These are phyloP conservation scores for Atractiella rhizophila DNA, from an alignment of 768 basidiomycete genomes.

Conservation along the genomic window DNA sequence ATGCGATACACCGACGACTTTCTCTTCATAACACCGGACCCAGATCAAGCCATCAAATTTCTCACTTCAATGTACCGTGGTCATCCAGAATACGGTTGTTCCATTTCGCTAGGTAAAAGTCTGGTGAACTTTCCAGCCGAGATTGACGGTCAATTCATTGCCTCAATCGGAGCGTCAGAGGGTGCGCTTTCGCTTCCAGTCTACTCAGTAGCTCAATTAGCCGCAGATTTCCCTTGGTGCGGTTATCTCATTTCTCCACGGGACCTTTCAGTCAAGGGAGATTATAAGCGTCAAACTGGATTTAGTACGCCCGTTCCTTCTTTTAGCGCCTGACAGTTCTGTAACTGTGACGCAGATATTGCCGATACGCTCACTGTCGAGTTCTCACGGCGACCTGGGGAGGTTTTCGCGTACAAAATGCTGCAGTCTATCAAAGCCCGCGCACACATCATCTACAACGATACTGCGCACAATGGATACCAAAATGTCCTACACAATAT, in stretches of 20 bases:
- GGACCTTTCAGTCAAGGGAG: constrained; percentile 50
- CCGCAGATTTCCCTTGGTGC: constrained; percentile 74
- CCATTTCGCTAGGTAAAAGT: constrained; percentile 67
- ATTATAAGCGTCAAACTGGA: constrained; percentile 33
- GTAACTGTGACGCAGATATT: constrained; percentile 26
- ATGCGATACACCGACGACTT: constrained; percentile 87
- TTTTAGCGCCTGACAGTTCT: background rate
- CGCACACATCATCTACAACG: constrained; percentile 56
- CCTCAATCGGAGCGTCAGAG: constrained; percentile 23
- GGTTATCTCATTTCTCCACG: constrained; percentile 53
- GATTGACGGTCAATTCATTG: constrained; percentile 8
- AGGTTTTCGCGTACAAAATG: constrained; percentile 44
- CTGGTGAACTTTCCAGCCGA: constrained; percentile 50
- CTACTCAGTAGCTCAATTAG: constrained; percentile 1
- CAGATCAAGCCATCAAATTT: constrained; percentile 37
- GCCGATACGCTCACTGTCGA: constrained; percentile 46
- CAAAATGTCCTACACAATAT: constrained; percentile 48
- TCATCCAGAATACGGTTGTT: constrained; percentile 73
- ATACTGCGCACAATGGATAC: constrained; percentile 39
- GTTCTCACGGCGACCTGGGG: constrained; percentile 38
- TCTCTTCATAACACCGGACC: constrained; percentile 51
- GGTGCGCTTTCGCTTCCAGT: background rate
- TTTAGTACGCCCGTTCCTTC: background rate
- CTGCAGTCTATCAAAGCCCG: constrained; percentile 51
- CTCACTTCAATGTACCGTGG: constrained; percentile 51